Percentiles rank a stretch among this genome's conserved stretches.
Conservation (phyloP, 2,329 filamentous ascomycete species). For the Colletotrichum phormii region DNA sequence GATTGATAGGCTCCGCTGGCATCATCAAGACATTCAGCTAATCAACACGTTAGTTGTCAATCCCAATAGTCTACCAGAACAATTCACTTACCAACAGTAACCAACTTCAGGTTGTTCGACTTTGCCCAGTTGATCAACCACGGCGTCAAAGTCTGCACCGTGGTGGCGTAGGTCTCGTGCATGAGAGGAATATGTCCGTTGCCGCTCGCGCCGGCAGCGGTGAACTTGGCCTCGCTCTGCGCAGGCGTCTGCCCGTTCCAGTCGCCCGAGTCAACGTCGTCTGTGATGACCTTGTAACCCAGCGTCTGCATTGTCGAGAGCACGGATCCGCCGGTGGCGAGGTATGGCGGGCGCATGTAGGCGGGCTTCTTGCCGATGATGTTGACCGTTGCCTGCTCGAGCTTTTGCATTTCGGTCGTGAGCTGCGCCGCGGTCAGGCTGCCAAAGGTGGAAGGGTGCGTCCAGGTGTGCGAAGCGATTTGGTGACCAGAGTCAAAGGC, state of each 20-base stretch:
- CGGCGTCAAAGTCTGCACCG: constrained; percentile 60
- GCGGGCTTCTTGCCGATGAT: constrained; percentile 60
- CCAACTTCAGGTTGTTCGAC: constrained; percentile 58
- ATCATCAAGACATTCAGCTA: constrained; percentile 58
- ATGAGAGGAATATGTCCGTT: constrained; percentile 68
- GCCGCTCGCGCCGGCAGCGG: constrained; percentile 53
- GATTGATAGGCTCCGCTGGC: constrained; percentile 53
- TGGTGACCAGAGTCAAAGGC: constrained; percentile 64
- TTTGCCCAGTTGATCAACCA: constrained; percentile 64
- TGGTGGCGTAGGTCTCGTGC: constrained; percentile 64
- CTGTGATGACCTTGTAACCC: constrained; percentile 70
- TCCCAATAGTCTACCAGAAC: neutral
- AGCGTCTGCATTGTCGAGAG: constrained; percentile 56
- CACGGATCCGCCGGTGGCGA: constrained; percentile 58
- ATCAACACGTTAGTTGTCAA: neutral
- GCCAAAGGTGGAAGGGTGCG: constrained; percentile 57
- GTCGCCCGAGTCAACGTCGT: constrained; percentile 71
- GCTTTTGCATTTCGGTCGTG: constrained; percentile 59
- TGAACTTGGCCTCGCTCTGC: constrained; percentile 66
- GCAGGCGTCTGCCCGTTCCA: constrained; percentile 65
- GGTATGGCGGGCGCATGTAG: constrained; percentile 63
- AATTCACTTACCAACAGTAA: constrained; percentile 59
- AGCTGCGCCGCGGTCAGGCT: constrained; percentile 52
- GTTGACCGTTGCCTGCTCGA: constrained; percentile 63
- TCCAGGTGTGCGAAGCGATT: constrained; percentile 66